phyloP scores from a whole-genome alignment of 345 rosid species.

The Eucalyptus sideroxylon region DNA sequence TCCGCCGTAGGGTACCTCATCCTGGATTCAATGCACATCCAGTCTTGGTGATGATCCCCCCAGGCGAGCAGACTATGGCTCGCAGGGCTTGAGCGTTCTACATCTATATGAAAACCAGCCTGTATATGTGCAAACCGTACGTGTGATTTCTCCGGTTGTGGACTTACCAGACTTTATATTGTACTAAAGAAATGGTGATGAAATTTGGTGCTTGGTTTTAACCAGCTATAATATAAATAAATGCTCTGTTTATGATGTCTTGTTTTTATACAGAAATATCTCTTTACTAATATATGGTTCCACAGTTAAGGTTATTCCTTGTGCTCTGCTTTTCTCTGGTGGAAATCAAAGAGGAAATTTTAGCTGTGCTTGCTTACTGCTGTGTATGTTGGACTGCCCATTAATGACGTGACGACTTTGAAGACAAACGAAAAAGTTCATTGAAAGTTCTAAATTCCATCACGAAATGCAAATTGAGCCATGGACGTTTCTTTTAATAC shows the following conservation, averaged over 20 bases:
- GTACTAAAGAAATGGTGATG: neutral
- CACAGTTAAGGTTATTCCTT: neutral
- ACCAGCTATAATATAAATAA: neutral
- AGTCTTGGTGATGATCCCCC: slow-evolving; percentile 63
- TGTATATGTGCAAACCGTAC: neutral
- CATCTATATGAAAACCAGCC: neutral
- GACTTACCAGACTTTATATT: neutral
- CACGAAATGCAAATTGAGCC: neutral
- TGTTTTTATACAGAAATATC: neutral
- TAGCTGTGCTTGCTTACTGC: neutral
- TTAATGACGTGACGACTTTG: neutral
- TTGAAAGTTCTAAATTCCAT: neutral
- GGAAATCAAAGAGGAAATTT: neutral
- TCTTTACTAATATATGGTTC: neutral
- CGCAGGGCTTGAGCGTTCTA: slow-evolving; percentile 22
- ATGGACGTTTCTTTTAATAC: neutral
- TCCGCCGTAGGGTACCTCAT: slow-evolving; percentile 77
- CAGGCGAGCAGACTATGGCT: slow-evolving; percentile 68
- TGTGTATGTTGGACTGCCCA: neutral
- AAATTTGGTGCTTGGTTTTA: neutral
- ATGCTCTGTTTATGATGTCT: neutral
- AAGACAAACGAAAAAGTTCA: neutral
- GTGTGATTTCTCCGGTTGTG: neutral
- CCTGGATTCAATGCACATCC: slow-evolving; percentile 79
- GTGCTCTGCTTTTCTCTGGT: neutral